Evolutionary conservation across 352 stramenopile species (phyloP), one percentile per base, ranked within the genome.

Genomic region (Phytopythium helicoides): DNA sequence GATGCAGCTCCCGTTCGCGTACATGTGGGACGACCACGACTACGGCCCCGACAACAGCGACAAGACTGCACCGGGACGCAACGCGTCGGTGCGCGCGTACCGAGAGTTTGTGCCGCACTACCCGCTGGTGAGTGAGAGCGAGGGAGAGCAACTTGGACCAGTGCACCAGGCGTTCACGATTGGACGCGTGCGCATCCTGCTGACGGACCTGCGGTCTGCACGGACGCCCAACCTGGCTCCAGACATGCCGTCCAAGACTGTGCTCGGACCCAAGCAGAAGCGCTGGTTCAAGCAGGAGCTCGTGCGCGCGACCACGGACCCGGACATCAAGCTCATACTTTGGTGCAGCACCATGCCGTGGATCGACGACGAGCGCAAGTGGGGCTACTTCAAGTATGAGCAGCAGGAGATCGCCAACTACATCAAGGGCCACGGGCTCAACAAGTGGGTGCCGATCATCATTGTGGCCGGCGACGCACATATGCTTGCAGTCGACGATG

Each of bases 21-120:
- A 96, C 60, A 96, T 95, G 85, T 96, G 83, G 81, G 83, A 94
- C 56, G 87, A 96, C 67, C 87, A 96, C 63, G 87, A 96, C 58
- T 96, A 84, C 54, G 87, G 86, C 25, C 85, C 83, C 26, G 86
- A 96, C 68, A 96, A 96, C 53, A 94, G 83, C 22, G 81, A 96
- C 59, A 76, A 77, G 47, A 92, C 73, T 15, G 81, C 84, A 26
- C 77, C 70, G 1, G 84, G 81, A 26, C 69, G 82, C 8, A 73
- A 88, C 18, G 79, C 83, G 0, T 89, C 87, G 8, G 55, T 94
- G 8, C 71, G 86, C 60, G 81, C 80, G 23, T 95, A 92, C 64
- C 77, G 75, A 1, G 82, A 95, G 55, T 80, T 86, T 35, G 85
- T 95, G 1, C 86, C 87, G 28, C 79, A 93, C 52, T 95, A 95